Base-by-base conservation (phyloP, 495 filamentous ascomycete species). In the Hypomontagnella monticulosa region DNA sequence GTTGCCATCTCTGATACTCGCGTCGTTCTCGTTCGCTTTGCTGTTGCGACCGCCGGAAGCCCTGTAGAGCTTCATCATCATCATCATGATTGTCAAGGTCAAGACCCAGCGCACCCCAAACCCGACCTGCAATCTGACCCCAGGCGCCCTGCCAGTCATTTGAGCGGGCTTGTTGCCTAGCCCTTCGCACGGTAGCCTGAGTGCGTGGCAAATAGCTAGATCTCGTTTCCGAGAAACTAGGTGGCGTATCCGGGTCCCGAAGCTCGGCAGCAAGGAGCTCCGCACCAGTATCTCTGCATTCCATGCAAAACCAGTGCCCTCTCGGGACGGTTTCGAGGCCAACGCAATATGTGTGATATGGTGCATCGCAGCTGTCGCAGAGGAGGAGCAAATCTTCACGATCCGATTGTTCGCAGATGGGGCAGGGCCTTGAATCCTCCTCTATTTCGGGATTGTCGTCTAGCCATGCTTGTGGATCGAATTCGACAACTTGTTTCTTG, bases 11-110 rank as follows among this genome's bases (percentile, higher is more conserved):
- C 66, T 78, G 68, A 65, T 90, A 88, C 52, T 93, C 90, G 44
- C 85, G 83, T 41, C 84, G 82, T 55, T 93, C 86, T 53, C 84
- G 77, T 52, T 88, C 84, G 3, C 84, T 80, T 63, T 85, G 80
- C 63, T 85, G 84, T 66, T 88, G 84, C 30, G 81, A 81, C 65
- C 83, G 72, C 37, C 85, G 63, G 63, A 80, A 76, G 67, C 77
- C 66, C 74, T 74, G 77, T 51, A 82, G 65, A 36, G 78, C 70
- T 51, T 92, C 89, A 65, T 94, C 90, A 61, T 93, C 90, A 61
- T 93, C 91, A 69, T 93, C 94, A 10, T 92, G 91, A 71, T 93
- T 95, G 72, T 97, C 93, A 16, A 97, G 83, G 69, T 97, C 93
- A 37, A 97, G 62, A 60, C 91, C 87, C 9, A 93, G 76, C 42